Percentiles rank a stretch among this genome's conserved stretches.
These are phyloP conservation scores for Cornus controversa DNA, from an alignment of 148 eudicot genomes.

Conservation along the genomic window DNA sequence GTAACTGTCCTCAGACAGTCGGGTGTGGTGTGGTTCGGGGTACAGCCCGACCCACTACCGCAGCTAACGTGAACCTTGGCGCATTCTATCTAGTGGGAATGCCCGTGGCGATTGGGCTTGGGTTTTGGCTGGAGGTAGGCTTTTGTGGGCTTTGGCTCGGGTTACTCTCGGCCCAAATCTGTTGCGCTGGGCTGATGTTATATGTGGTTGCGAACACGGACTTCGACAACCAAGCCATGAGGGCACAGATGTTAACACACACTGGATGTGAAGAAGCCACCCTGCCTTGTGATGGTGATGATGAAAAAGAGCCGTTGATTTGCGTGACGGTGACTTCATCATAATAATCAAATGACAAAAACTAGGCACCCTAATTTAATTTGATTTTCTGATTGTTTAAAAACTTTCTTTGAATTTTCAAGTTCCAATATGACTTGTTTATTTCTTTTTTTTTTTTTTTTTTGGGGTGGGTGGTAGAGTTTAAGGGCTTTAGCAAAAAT, in stretches of 20 bases:
- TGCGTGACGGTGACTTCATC: conserved; percentile 47
- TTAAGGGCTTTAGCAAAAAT: conserved; percentile 8
- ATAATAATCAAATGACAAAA: conserved; percentile 14
- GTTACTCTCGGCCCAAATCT: conserved; percentile 60
- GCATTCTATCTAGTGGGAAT: conserved; percentile 67
- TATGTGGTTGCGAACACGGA: conserved; percentile 77
- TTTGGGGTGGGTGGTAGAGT: conserved; percentile 10
- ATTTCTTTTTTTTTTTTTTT: not conserved
- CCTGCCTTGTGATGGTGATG: conserved; percentile 13
- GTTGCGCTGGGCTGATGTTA: conserved; percentile 78
- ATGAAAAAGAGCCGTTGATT: conserved; percentile 45
- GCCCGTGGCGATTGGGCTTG: conserved; percentile 65
- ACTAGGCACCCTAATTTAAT: not conserved
- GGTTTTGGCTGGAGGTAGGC: conserved; percentile 50
- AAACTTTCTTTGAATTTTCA: not conserved
- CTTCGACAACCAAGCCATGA: conserved; percentile 59
- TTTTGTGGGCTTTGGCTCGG: conserved; percentile 78
- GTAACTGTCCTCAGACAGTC: conserved; percentile 78
- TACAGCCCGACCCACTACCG: conserved; percentile 63
- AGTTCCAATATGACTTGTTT: not conserved
- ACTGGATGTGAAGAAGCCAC: conserved; percentile 27
- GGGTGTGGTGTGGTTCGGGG: conserved; percentile 77
- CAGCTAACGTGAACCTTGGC: conserved; percentile 63
- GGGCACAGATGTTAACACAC: conserved; percentile 62
- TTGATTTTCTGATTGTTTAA: conserved; percentile 14